Evolutionary conservation across 2,329 filamentous ascomycete species (phyloP), one percentile per base, ranked within the genome.

Genomic region (Exophiala viscosa): DNA sequence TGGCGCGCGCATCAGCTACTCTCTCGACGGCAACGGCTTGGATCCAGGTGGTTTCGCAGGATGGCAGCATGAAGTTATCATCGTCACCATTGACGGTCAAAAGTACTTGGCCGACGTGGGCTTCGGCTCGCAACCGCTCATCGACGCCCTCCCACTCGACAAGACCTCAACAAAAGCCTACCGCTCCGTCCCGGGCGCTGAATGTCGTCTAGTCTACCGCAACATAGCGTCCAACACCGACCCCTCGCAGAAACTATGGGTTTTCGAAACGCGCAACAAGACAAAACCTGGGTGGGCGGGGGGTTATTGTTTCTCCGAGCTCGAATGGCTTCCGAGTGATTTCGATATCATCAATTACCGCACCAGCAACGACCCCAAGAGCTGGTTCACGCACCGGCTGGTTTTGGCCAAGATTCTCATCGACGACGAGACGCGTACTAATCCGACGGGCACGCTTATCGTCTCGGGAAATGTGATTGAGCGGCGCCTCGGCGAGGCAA

Each of bases 271-370:
- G 3, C 47, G 50, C 14, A 58, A 57, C 17, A 55, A 35, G 2
- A 45, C 54, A 2, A 34, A 50, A 15, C 41, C 52, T 5, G 39
- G 34, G 3, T 90, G 85, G 81, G 71, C 76, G 17, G 71, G 79
- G 1, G 78, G 76, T 43, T 88, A 88, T 66, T 80, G 77, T 55
- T 90, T 90, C 66, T 76, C 78, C 1, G 81, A 86, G 55, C 71
- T 77, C 13, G 84, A 87, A 66, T 87, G 86, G 66, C 65, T 81
- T 32, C 76, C 75, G 3, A 67, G 71, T 39, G 85, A 88, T 66
- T 87, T 82, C 61, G 75, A 74, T 33, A 71, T 84, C 5, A 74
- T 85, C 72, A 86, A 81, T 65, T 80, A 73, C 60, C 78, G 65
- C 42, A 81, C 79, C 1, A 81, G 78, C 57, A 74, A 73, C 40